Evolutionary conservation across 345 rosid genomes (phyloP), one percentile per base, ranked within the genome.

Genomic region (Cochlearia excelsa): DNA sequence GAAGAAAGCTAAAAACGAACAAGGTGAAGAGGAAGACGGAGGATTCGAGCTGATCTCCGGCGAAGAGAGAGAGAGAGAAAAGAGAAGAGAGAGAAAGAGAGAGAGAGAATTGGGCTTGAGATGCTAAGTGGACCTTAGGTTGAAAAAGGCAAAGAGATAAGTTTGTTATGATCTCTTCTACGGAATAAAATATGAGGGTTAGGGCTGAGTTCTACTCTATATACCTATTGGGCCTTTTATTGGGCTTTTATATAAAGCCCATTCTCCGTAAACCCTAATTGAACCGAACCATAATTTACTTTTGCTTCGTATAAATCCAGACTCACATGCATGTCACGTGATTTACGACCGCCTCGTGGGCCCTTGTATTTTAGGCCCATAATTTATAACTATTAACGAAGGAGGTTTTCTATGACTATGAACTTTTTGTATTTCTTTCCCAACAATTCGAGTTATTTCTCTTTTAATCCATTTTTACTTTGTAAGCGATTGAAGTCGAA

Each of bases 71-170:
- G 54, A 55, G 11, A 28, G 33, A 26, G 11, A 28, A 57, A 33
- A 57, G 23, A 55, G 29, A 42, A 26, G 40, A 0, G 30, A 51
- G 59, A 27, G 58, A 33, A 42, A 26, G 34, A 0, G 30, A 2
- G 31, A 9, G 30, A 34, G 57, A 51, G 68, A 48, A 42, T 77
- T 78, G 89, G 87, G 89, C 83, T 83, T 80, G 30, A 68, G 61
- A 72, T 4, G 64, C 59, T 67, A 73, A 80, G 69, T 80, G 90
- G 83, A 82, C 82, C 78, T 54, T 46, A 33, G 48, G 49, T 9
- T 10, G n/a, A 23, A 29, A 65, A 26, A 45, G 37, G 39, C 16
- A 37, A 64, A 54, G 54, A 29, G 53, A 54, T 44, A 43, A 34
- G 45, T 52, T 51, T 54, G 57, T 44, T 47, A 33, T 35, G 46